Percentiles rank a stretch among this genome's conserved stretches.
Evolutionary conservation across 441 rosid genomes (phyloP).

Genomic region (Populus hybrid): DNA sequence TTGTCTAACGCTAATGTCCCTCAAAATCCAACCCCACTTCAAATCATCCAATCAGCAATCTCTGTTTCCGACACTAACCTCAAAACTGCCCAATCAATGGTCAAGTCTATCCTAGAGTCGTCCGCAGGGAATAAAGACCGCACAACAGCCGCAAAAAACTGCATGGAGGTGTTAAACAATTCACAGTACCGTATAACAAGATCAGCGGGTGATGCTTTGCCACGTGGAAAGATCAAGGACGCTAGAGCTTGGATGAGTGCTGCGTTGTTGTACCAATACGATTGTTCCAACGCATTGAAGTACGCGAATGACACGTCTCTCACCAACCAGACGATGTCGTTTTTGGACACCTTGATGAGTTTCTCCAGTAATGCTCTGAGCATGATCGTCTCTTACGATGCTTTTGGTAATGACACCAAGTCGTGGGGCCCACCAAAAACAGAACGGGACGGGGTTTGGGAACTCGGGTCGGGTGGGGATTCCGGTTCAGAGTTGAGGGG

Average conservation of each 20-base stretch:
- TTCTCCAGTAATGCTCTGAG: constrained; percentile 69
- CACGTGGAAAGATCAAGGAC: constrained; percentile 48
- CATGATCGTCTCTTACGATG: constrained; percentile 65
- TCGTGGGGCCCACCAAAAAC: constrained; percentile 65
- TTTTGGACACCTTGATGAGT: constrained; percentile 36
- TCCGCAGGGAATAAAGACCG: constrained; percentile 48
- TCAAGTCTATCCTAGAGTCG: constrained; percentile 41
- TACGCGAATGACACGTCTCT: constrained; percentile 62
- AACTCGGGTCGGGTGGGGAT: constrained; percentile 22
- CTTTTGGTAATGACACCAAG: constrained; percentile 38
- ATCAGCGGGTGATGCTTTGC: constrained; percentile 33
- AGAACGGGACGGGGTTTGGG: constrained; percentile 81
- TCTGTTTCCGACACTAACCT: constrained; percentile 52
- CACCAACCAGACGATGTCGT: constrained; percentile 53
- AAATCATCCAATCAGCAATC: constrained; percentile 63
- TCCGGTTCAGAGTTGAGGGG: constrained; percentile 22
- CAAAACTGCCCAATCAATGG: constrained; percentile 47
- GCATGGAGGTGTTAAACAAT: constrained; percentile 46
- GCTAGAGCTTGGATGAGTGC: constrained; percentile 84
- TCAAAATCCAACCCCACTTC: constrained; percentile 41
- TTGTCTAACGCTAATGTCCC: constrained; percentile 41
- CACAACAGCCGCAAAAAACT: constrained; percentile 48
- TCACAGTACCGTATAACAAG: constrained; percentile 50
- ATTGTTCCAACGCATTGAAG: constrained; percentile 67
- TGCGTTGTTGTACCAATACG: constrained; percentile 67